A percentile compares a stretch with the other conserved stretches of the same genome.
Conservation (phyloP, 164 flowering plant species). For the Liriodendron chinense region DNA sequence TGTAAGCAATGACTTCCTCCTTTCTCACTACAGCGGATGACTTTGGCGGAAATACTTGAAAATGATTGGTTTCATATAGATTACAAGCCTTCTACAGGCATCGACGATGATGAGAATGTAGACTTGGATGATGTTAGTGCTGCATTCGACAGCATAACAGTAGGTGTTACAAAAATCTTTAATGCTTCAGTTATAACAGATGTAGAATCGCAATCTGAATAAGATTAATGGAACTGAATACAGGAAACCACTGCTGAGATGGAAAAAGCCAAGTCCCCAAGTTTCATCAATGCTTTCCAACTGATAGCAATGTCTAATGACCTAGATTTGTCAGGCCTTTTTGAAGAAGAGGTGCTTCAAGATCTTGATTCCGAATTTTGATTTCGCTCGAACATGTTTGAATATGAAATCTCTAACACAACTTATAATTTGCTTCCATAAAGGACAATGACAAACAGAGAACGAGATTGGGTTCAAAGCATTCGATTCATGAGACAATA, state of each 20-base stretch:
- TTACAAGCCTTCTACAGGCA: constrained; percentile 39
- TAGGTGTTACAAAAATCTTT: constrained; percentile 15
- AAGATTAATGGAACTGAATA: constrained; percentile 1
- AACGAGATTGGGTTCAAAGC: constrained; percentile 55
- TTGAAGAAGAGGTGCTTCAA: constrained; percentile 46
- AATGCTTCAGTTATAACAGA: no score
- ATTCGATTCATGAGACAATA: constrained; percentile 53
- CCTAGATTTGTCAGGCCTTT: constrained; percentile 46
- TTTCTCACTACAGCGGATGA: constrained; percentile 44
- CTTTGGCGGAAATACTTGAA: constrained; percentile 54
- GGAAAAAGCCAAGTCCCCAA: constrained; percentile 20
- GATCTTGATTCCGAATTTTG: constrained; percentile 1
- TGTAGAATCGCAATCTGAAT: neutral
- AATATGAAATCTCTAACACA: neutral
- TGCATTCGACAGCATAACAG: constrained; percentile 44
- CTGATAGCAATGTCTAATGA: constrained; percentile 46
- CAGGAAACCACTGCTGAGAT: constrained; percentile 22
- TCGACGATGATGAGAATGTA: constrained; percentile 27
- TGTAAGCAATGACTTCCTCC: constrained; percentile 5
- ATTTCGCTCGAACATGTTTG: no score
- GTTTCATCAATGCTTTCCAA: constrained; percentile 47
- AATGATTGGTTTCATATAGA: constrained; percentile 60
- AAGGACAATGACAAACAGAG: constrained; percentile 51
- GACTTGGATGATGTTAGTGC: constrained; percentile 43
- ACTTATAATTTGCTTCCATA: neutral